Conservation (phyloP, 805 yeast genomes). For the Wickerhamomyces silvicola region DNA sequence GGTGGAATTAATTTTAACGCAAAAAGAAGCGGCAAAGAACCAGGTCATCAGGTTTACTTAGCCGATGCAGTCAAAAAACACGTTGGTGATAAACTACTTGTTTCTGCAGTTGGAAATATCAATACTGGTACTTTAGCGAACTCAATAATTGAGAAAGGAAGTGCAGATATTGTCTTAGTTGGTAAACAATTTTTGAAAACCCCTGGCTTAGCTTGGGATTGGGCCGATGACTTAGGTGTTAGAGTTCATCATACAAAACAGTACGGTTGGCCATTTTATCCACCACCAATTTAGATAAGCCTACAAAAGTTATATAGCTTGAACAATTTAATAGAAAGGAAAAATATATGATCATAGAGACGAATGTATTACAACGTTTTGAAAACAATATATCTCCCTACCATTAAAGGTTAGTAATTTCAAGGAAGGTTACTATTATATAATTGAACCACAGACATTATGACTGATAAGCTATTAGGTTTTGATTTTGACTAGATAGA, state of each 20-base stretch:
- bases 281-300: no score
- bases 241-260: constrained; percentile 31
- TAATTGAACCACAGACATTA: no score
- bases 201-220: constrained; percentile 43
- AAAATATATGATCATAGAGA: no score
- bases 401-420: no score
- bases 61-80: constrained; percentile 38
- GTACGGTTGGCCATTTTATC: constrained; percentile 26
- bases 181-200: constrained; percentile 41
- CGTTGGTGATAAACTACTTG: constrained; percentile 34
- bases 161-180: constrained; percentile 41
- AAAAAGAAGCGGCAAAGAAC: constrained; percentile 14
- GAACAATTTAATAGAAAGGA: no score
- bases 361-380: no score
- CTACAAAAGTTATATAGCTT: no score
- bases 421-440: no score
- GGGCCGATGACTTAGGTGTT: constrained; percentile 45
- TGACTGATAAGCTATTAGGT: no score
- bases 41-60: constrained; percentile 31
- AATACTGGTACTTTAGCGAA: constrained; percentile 30
- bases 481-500: no score
- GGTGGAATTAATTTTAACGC: constrained; percentile 40
- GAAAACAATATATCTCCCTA: no score
- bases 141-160: constrained; percentile 33
- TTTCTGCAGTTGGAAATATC: constrained; percentile 45